Percentiles rank a stretch among this genome's conserved stretches.
Conservation (phyloP, 1,284 basidiomycete genomes). For the Macrocystidia cucumis region DNA sequence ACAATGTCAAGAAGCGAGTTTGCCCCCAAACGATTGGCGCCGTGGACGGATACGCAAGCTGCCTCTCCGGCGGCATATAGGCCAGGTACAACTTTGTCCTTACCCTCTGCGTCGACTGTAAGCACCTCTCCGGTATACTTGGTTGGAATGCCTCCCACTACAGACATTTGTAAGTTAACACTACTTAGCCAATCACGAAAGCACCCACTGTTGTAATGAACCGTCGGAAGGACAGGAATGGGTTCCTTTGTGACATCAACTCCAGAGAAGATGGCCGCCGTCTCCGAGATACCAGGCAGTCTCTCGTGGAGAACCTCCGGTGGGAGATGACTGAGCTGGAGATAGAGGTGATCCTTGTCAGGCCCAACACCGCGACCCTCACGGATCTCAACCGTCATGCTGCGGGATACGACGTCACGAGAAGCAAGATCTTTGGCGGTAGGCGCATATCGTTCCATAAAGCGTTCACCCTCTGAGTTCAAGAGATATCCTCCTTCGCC, state of each 20-base stretch:
- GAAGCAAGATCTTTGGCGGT: slow-evolving; percentile 99
- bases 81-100: slow-evolving; percentile 94
- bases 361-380: slow-evolving; percentile 99
- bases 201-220: slow-evolving; percentile 94
- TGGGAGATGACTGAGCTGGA: slow-evolving; percentile 97
- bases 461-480: slow-evolving; percentile 98
- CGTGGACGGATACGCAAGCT: slow-evolving; percentile 98
- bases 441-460: slow-evolving; percentile 99
- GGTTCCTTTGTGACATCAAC: slow-evolving; percentile 99
- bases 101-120: slow-evolving; percentile 79
- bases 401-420: slow-evolving; percentile 98
- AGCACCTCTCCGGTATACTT: slow-evolving; percentile 98
- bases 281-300: slow-evolving; percentile 99
- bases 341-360: slow-evolving; percentile 96
- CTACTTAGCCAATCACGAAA: too few species aligned
- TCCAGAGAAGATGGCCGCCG: slow-evolving; percentile 97
- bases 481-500: slow-evolving; percentile 99
- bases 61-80: slow-evolving; percentile 99
- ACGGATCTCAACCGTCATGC: slow-evolving; percentile 98
- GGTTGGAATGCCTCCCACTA: slow-evolving; percentile 99
- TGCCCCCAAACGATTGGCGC: slow-evolving; percentile 98
- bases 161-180: slow-evolving; percentile 2
- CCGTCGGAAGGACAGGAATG: slow-evolving; percentile 93
- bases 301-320: slow-evolving; percentile 95
- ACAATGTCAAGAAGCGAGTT: slow-evolving; percentile 99